Conservation (phyloP, 352 stramenopile genomes). For the Phytopythium helicoides region DNA sequence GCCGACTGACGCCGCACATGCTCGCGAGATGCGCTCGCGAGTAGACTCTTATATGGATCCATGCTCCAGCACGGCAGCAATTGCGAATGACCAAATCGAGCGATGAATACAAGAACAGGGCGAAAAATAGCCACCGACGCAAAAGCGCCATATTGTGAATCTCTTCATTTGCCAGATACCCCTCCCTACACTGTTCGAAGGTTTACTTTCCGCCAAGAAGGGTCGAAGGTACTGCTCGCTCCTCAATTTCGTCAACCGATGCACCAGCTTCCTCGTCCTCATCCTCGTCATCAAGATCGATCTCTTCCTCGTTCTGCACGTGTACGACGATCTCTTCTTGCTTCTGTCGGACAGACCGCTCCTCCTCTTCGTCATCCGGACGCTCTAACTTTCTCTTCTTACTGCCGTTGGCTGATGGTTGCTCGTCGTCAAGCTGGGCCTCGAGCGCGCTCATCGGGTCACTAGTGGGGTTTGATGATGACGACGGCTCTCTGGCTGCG, state of each 20-base stretch:
- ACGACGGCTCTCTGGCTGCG: conserved; percentile 31
- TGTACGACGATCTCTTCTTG: conserved; percentile 50
- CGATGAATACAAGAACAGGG: conserved; percentile 3
- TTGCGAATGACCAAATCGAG: conserved; percentile 20
- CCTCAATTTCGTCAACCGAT: conserved; percentile 37
- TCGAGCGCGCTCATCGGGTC: conserved; percentile 91
- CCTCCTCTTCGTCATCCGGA: conserved; percentile 46
- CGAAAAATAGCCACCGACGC: neutral
- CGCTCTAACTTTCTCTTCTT: conserved; percentile 67
- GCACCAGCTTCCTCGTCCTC: conserved; percentile 42
- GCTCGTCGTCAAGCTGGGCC: conserved; percentile 53
- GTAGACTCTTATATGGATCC: conserved; percentile 49
- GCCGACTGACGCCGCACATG: conserved; percentile 37
- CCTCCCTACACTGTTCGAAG: neutral
- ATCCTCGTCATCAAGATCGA: conserved; percentile 91
- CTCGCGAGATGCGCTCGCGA: conserved; percentile 39
- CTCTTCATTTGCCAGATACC: neutral
- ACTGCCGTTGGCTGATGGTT: conserved; percentile 22
- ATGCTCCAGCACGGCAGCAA: conserved; percentile 15
- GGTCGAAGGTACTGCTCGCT: conserved; percentile 53
- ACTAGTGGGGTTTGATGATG: conserved; percentile 34
- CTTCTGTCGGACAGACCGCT: conserved; percentile 83
- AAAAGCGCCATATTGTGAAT: neutral
- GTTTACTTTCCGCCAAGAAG: conserved; percentile 26
- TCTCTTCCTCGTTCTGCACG: conserved; percentile 89